These are phyloP conservation scores for Tricholoma bakamatsutake DNA, from an alignment of 768 basidiomycete species.

Conservation along the genomic window DNA sequence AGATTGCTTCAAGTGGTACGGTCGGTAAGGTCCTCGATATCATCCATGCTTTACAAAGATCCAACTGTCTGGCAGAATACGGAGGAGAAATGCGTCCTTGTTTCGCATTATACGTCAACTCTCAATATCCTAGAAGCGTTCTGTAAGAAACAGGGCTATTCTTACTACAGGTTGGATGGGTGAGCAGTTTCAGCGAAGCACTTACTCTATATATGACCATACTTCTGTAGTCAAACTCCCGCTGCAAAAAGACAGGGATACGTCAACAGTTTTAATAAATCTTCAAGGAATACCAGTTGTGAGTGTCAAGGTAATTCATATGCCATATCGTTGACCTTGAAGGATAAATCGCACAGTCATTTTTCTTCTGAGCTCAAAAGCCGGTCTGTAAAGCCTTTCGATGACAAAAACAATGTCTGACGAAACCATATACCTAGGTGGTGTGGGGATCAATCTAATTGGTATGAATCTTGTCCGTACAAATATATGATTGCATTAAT, in stretches of 20 bases:
- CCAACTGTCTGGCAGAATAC: constrained; percentile 44
- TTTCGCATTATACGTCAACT: constrained; percentile 96
- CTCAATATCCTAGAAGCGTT: constrained; percentile 87
- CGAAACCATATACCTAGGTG: constrained; percentile 42
- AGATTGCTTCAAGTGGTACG: constrained; percentile 56
- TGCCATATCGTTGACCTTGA: neutral
- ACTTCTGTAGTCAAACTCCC: constrained; percentile 56
- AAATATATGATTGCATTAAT: neutral
- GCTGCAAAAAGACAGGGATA: constrained; percentile 75
- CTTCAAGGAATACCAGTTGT: constrained; percentile 69
- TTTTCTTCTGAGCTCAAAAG: constrained; percentile 91
- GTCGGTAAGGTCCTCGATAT: constrained; percentile 34
- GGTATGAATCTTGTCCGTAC: constrained; percentile 33
- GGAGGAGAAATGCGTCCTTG: constrained; percentile 91
- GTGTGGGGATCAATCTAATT: constrained; percentile 89
- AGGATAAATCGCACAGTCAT: constrained; percentile 45
- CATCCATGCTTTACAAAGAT: neutral
- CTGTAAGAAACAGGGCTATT: constrained; percentile 72
- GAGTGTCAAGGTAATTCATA: constrained; percentile 18
- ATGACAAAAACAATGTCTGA: neutral
- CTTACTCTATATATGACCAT: neutral
- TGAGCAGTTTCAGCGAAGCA: constrained; percentile 21
- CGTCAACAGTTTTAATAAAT: constrained; percentile 86
- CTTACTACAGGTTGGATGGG: constrained; percentile 87
- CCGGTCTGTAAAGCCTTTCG: constrained; percentile 30